These are phyloP conservation scores for Lodderomyces theae DNA, from an alignment of 1,139 yeast genomes.

Conservation along the genomic window DNA sequence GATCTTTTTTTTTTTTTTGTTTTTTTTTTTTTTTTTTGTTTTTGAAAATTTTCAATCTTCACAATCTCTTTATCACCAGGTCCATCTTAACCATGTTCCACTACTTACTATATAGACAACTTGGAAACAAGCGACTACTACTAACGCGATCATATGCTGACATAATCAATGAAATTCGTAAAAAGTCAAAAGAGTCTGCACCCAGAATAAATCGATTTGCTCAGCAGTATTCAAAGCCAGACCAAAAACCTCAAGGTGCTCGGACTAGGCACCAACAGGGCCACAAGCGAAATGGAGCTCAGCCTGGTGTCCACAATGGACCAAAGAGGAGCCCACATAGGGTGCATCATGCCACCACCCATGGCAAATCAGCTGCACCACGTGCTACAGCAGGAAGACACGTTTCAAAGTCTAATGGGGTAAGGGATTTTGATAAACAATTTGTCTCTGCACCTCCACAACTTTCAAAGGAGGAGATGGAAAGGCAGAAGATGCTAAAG, in stretches of 20 bases:
- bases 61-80: too few relatives aligned
- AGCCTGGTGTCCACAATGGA: background rate
- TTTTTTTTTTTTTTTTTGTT: too few relatives aligned
- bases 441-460: constrained; percentile 1
- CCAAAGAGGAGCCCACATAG: background rate
- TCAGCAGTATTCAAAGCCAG: constrained; percentile 9
- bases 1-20: too few relatives aligned
- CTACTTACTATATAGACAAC: background rate
- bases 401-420: background rate
- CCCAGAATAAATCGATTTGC: constrained; percentile 14
- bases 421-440: constrained; percentile 2
- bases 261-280: background rate
- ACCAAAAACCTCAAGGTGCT: background rate
- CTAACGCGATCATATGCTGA: constrained; percentile 6
- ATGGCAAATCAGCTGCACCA: background rate
- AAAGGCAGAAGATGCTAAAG: constrained; percentile 2
- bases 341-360: background rate
- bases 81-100: background rate
- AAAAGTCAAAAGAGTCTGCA: constrained; percentile 3
- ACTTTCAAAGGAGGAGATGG: constrained; percentile 3
- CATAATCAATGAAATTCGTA: constrained; percentile 5
- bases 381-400: background rate
- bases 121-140: constrained; percentile 1
- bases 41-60: too few relatives aligned
- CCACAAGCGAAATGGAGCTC: constrained; percentile 2